Percentiles rank a stretch among this genome's conserved stretches.
These are phyloP conservation scores for Fragaria iinumae DNA, from an alignment of 306 rosid genomes.

Conservation along the genomic window DNA sequence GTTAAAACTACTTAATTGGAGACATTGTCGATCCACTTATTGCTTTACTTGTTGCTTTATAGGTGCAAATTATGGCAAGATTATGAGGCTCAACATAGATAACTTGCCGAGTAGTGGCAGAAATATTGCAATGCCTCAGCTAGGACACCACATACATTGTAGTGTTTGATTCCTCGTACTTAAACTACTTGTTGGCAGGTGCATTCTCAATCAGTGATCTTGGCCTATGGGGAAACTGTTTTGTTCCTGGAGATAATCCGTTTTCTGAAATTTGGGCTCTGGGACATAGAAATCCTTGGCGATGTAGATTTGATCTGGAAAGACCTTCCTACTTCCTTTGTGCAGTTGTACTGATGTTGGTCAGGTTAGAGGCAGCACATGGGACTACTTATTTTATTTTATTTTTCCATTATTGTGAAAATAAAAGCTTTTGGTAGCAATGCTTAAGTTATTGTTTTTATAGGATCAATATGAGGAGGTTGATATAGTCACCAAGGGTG, in stretches of 20 bases:
- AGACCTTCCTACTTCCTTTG: conserved; percentile 39
- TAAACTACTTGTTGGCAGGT: conserved; percentile 15
- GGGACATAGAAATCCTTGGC: conserved; percentile 36
- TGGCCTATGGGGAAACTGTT: conserved; percentile 37
- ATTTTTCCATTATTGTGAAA: neutral
- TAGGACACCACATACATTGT: neutral
- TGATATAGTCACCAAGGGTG: conserved; percentile 37
- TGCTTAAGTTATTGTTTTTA: neutral
- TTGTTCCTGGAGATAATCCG: conserved; percentile 35
- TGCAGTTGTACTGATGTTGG: conserved; percentile 43
- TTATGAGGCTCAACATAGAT: conserved; percentile 37
- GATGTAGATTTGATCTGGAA: conserved; percentile 37
- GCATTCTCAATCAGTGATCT: conserved; percentile 12
- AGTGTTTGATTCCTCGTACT: neutral
- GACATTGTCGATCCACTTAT: too few relatives aligned
- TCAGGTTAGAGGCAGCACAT: conserved; percentile 21
- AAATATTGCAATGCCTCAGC: neutral
- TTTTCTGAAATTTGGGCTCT: conserved; percentile 35
- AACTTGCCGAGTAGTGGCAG: conserved; percentile 21
- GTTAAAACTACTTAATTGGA: too few relatives aligned
- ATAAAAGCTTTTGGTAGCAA: neutral
- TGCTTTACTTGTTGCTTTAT: too few relatives aligned
- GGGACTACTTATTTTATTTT: neutral
- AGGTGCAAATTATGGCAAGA: conserved; percentile 19
- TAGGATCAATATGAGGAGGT: conserved; percentile 36